Percentiles rank a stretch among this genome's conserved stretches.
Conservation (phyloP, 371 early-diverging fungal genomes). For the Zychaea mexicana region DNA sequence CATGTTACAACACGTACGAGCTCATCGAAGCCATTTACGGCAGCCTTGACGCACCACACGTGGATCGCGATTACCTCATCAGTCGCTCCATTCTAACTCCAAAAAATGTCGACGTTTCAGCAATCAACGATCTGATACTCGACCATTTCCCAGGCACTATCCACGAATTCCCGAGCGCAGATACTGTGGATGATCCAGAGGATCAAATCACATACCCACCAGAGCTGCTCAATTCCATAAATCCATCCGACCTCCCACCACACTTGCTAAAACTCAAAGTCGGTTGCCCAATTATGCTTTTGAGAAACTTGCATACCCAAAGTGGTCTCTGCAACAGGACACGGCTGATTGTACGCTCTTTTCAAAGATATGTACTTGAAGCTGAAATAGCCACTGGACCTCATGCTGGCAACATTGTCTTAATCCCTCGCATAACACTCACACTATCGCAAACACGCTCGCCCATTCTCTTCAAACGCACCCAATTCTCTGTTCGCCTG, state of each 20-base stretch:
- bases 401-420: neutral
- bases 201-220: neutral
- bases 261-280: neutral
- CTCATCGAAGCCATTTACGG: constrained; percentile 1
- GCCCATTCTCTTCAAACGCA: neutral
- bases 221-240: neutral
- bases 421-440: neutral
- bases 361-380: neutral
- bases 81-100: neutral
- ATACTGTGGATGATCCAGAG: neutral
- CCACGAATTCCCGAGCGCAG: neutral
- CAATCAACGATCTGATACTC: neutral
- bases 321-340: neutral
- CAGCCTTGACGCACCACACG: neutral
- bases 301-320: neutral
- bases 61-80: neutral
- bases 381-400: neutral
- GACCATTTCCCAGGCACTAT: neutral
- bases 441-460: neutral
- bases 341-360: neutral
- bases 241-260: neutral
- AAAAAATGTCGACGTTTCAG: neutral
- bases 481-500: neutral
- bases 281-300: constrained; percentile 1
- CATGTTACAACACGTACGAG: neutral